Percentiles rank a stretch among this genome's conserved stretches.
phyloP scores from a whole-genome alignment of 148 eudicot species.

The Vaccinium darrowii region DNA sequence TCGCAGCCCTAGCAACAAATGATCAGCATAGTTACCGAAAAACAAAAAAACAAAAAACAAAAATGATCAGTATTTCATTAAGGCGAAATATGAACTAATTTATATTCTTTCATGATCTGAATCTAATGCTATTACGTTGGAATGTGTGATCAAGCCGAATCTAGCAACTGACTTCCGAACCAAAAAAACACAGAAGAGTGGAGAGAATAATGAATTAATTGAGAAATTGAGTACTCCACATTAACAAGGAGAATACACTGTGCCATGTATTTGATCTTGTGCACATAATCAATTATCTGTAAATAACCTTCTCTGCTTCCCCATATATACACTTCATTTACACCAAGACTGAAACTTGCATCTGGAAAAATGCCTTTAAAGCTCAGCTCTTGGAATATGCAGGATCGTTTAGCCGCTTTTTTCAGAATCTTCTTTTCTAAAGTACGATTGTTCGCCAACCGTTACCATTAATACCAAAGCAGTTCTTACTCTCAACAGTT shows the following conservation, averaged over 20 bases:
- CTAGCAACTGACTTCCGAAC: not conserved
- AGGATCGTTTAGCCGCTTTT: not conserved
- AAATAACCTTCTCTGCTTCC: constrained; percentile 3
- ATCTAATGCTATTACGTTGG: not conserved
- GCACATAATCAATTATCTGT: not conserved
- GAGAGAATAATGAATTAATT: not conserved
- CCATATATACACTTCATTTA: not conserved
- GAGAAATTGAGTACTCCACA: constrained; percentile 4
- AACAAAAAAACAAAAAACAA: too few species aligned
- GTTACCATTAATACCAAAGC: constrained; percentile 15
- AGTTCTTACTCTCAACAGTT: constrained; percentile 27
- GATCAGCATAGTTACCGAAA: too few species aligned
- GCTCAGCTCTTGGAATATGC: not conserved
- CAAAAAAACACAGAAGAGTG: not conserved
- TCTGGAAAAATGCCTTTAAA: not conserved
- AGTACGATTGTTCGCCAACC: not conserved
- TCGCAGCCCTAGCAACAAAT: too few species aligned
- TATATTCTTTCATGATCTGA: not conserved
- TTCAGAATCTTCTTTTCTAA: not conserved
- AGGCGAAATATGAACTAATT: not conserved
- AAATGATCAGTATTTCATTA: not conserved
- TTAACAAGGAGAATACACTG: constrained; percentile 1
- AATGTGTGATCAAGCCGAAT: not conserved
- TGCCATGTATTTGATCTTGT: not conserved
- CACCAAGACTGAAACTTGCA: not conserved